Base-by-base conservation (phyloP, 192 early-diverging fungal species). In the Coemansia sp. region DNA sequence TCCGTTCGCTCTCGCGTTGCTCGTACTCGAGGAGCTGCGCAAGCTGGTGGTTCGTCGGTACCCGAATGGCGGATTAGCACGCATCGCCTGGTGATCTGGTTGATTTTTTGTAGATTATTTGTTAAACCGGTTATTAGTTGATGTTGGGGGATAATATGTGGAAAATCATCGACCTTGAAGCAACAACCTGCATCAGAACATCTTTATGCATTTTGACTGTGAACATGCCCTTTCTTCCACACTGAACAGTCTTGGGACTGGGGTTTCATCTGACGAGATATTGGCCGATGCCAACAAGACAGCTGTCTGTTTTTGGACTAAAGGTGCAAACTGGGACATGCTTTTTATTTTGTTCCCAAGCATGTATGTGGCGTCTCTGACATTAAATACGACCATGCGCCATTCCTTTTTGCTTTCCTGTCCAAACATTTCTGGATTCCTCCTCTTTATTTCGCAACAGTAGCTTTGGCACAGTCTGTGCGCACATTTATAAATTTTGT, bases 1-100 rank as follows among this genome's bases (percentile, higher is more conserved):
- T 22, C 73, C 78, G 10, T 82, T 82, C 58, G 86, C 79, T 2
- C 9, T 85, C 8, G 62, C 64, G n/a, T 70, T 90, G 50, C 25
- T 90, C 21, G 38, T 71, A 2, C 64, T 80, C 24, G 88, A 90
- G 55, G 88, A 90, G 65, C 17, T 78, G 15, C 65, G 88, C 32
- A 90, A 90, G 62, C 24, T 71, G 23, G 32, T 72, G 9, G 86
- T 87, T 5, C 67, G 88, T 14, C 15, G 58, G 27, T 67, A 54
- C 21, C 76, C 76, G 0, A 23, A 11, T 7, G 66, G 67, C 32
- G 15, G 65, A 15, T 35, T 73, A 7, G 76, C 76, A 1, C 49
- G 51, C 2, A 1, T 79, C 4, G 76, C 76, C 0, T 79, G 76
- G 76, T 79, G 69, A 32, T 32, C 8, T 4, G 21, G 5, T 7